Evolutionary conservation across 2,329 filamentous ascomycete genomes (phyloP).

Genomic region (Verticillium alfalfae): DNA sequence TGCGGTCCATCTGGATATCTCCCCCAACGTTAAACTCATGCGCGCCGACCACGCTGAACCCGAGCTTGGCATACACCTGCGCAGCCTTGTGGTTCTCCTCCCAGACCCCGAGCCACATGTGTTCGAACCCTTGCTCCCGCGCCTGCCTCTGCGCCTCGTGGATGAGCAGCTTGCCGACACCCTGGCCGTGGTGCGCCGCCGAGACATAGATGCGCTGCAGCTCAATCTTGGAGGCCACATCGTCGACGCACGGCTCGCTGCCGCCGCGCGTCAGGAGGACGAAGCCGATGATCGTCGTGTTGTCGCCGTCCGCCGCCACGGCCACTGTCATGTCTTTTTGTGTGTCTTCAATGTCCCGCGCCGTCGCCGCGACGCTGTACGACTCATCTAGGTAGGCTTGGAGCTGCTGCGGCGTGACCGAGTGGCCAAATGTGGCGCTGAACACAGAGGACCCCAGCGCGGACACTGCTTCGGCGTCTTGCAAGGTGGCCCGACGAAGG

Average conservation of each 20-base stretch:
- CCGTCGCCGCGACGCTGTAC: conserved; percentile 26
- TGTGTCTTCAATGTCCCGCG: conserved; percentile 14
- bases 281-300: conserved; percentile 28
- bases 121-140: conserved; percentile 24
- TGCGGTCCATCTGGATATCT: conserved; percentile 33
- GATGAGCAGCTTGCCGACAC: conserved; percentile 28
- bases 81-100: conserved; percentile 34
- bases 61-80: conserved; percentile 32
- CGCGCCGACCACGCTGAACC: conserved; percentile 29
- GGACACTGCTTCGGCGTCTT: conserved; percentile 23
- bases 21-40: conserved; percentile 35
- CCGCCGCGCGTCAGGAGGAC: conserved; percentile 28
- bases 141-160: conserved; percentile 24
- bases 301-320: neutral
- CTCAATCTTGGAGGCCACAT: conserved; percentile 25
- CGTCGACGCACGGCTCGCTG: conserved; percentile 29
- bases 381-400: conserved; percentile 27
- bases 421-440: conserved; percentile 32
- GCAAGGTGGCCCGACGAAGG: conserved; percentile 17
- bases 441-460: conserved; percentile 30
- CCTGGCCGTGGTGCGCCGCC: conserved; percentile 24
- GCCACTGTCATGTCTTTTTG: conserved; percentile 20
- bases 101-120: conserved; percentile 43
- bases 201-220: conserved; percentile 37
- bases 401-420: conserved; percentile 29